Evolutionary conservation across 192 early-diverging fungal species (phyloP).

Genomic region (Dissophora ornata): DNA sequence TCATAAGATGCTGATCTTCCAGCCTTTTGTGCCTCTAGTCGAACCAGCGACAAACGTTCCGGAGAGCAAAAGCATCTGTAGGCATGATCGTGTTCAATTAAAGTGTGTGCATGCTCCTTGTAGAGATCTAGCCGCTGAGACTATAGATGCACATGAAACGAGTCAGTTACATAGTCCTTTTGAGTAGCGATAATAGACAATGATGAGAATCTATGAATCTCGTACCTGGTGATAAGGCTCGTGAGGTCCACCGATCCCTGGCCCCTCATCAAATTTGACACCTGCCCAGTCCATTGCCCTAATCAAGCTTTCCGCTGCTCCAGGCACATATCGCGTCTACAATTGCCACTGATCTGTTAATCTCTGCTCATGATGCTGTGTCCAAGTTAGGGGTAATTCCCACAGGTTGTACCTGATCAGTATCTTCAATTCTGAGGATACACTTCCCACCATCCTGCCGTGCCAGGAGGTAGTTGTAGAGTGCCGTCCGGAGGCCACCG

Average conservation of each 20-base stretch:
- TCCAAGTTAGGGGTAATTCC: too few species aligned
- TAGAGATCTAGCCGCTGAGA: conserved; percentile 83
- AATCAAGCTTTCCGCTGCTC: conserved; percentile 76
- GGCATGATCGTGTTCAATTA: conserved; percentile 77
- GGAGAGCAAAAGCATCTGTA: conserved; percentile 92
- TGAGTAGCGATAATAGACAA: too few species aligned
- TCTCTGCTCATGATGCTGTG: too few species aligned
- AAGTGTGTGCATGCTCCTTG: conserved; percentile 67
- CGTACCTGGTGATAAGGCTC: conserved; percentile 77
- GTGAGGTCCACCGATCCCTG: conserved; percentile 63
- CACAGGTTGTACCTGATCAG: conserved; percentile 71
- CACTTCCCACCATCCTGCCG: conserved; percentile 78
- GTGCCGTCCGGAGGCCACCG: conserved; percentile 91
- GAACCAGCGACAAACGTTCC: conserved; percentile 71
- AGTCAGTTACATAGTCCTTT: not conserved
- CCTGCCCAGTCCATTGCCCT: conserved; percentile 80
- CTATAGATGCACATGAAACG: conserved; percentile 59
- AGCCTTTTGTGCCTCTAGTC: conserved; percentile 63
- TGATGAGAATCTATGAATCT: too few species aligned
- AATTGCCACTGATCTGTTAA: too few species aligned
- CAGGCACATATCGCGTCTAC: conserved; percentile 76
- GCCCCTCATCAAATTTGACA: conserved; percentile 81
- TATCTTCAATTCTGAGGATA: conserved; percentile 94
- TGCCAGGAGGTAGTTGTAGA: conserved; percentile 91
- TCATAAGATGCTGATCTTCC: conserved; percentile 80